phyloP scores from a whole-genome alignment of 2,329 filamentous ascomycete species.

The Aspergillus proliferans region DNA sequence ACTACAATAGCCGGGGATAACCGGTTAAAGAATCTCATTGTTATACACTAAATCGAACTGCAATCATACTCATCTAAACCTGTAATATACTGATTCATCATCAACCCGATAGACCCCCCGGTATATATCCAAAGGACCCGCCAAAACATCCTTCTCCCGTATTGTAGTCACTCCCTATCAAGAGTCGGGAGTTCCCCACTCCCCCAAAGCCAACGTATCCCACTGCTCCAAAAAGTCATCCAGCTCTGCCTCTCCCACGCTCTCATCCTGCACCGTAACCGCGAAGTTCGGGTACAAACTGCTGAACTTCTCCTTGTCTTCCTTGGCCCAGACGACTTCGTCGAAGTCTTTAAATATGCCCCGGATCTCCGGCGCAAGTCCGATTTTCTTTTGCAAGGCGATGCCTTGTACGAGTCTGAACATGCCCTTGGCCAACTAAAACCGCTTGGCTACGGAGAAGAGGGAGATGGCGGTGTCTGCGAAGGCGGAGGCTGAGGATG shows the following conservation, averaged over 20 bases:
- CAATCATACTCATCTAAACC: no score
- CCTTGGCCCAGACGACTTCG: conserved; percentile 10
- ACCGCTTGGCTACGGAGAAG: conserved; percentile 11
- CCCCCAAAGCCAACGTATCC: conserved; percentile 5
- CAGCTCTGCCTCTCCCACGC: conserved; percentile 4
- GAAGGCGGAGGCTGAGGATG: conserved; percentile 9
- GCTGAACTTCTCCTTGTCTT: conserved; percentile 10
- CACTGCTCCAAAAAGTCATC: conserved; percentile 14
- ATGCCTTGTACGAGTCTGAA: conserved; percentile 17
- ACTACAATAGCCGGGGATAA: no score
- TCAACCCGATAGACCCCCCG: no score
- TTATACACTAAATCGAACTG: no score
- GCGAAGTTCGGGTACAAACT: conserved; percentile 16
- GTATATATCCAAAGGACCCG: no score
- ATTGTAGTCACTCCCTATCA: no score
- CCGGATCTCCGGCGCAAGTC: conserved; percentile 11
- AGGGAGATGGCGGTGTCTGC: conserved; percentile 11
- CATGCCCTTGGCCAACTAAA: conserved; percentile 14
- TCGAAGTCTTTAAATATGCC: conserved; percentile 14
- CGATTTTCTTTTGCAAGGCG: conserved; percentile 4
- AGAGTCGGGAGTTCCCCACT: not conserved
- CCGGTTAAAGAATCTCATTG: no score
- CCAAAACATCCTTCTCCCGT: no score
- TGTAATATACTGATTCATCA: no score
- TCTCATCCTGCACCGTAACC: conserved; percentile 1